Percentiles rank a stretch among this genome's conserved stretches.
These are phyloP conservation scores for Trichaptum fuscoviolaceum DNA, from an alignment of 768 basidiomycete species.

Conservation along the genomic window DNA sequence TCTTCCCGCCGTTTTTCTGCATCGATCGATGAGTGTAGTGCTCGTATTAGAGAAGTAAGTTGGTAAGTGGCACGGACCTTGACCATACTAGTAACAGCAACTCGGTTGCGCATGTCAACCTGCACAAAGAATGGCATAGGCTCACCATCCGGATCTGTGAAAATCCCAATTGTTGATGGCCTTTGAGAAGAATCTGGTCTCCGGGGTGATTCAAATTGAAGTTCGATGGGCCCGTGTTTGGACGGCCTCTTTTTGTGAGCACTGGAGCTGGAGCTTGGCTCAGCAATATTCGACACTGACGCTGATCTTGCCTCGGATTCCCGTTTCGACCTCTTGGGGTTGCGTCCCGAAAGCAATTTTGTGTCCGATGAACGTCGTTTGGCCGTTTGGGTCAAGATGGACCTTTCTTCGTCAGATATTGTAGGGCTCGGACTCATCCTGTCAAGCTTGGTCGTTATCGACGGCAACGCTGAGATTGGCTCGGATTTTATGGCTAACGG, in stretches of 20 bases:
- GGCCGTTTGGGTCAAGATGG: neutral
- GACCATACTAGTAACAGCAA: slow-evolving; percentile 45
- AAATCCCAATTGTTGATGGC: slow-evolving; percentile 30
- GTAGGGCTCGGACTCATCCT: neutral
- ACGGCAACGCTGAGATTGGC: neutral
- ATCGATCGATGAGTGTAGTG: slow-evolving; percentile 4
- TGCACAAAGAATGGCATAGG: slow-evolving; percentile 59
- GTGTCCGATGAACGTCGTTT: neutral
- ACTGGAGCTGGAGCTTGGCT: slow-evolving; percentile 10
- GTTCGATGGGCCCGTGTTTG: slow-evolving; percentile 10
- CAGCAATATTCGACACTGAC: slow-evolving; percentile 7
- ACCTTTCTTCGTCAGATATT: neutral
- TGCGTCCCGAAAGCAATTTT: slow-evolving; percentile 8
- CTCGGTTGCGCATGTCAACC: slow-evolving; percentile 55
- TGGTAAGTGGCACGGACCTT: slow-evolving; percentile 40
- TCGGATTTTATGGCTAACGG: neutral
- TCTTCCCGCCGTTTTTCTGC: slow-evolving; percentile 64
- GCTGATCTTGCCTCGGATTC: slow-evolving; percentile 7
- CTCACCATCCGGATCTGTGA: slow-evolving; percentile 36
- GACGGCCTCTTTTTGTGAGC: slow-evolving; percentile 13
- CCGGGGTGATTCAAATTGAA: slow-evolving; percentile 8
- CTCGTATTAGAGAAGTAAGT: neutral
- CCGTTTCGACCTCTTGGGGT: slow-evolving; percentile 26
- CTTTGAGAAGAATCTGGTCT: neutral
- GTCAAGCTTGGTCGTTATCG: neutral